Base-by-base conservation (phyloP, 139 green algal species). In the Coccomyxa sp. region DNA sequence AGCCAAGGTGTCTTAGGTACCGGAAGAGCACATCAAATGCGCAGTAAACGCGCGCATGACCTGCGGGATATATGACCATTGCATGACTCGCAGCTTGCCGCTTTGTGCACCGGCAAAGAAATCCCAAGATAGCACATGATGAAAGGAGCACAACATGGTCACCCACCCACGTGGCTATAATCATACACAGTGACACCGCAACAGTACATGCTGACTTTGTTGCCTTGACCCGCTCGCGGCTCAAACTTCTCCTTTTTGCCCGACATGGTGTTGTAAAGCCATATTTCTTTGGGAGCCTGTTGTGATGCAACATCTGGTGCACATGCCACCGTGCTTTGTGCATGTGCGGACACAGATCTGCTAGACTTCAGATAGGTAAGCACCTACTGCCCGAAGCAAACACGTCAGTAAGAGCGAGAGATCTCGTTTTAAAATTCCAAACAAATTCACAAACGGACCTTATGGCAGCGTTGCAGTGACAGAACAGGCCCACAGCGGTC, bases 121-220 rank as follows among this genome's bases (percentile, higher is more conserved):
- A 51, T 11, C 38, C 38, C 38, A 51, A 3, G 3, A 51, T 51
- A 7, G 63, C 63, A 25, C 63, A 71, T 11, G 18, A 25, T 68
- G 15, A 68, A 14, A 71, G 63, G 1, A 71, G 71, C 23, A 77
- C 3, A 45, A n/a, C 14, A 18, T 18, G 15, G 32, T 58, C 23
- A 58, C 88, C 85, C 76, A 96, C 94, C 97, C 66, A 99, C 97
- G 88, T 99, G 97, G 74, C 87, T 93, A 86, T 91, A 95, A 85
- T 97, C 94, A 76, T 98, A 98, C 13, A 97, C 94, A 0, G 97
- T 99, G 0, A 99, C 95, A 13, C 97, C 97, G 85, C 97, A 99
- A 9, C 99, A 96, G 79, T 99, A 99, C 95, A 99, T 98, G 71
- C 84, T 87, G 21, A 99, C 94, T 4, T 86, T n/a, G 38, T 90